Evolutionary conservation across 2,329 filamentous ascomycete species (phyloP).

Genomic region (Cercospora beticola): DNA sequence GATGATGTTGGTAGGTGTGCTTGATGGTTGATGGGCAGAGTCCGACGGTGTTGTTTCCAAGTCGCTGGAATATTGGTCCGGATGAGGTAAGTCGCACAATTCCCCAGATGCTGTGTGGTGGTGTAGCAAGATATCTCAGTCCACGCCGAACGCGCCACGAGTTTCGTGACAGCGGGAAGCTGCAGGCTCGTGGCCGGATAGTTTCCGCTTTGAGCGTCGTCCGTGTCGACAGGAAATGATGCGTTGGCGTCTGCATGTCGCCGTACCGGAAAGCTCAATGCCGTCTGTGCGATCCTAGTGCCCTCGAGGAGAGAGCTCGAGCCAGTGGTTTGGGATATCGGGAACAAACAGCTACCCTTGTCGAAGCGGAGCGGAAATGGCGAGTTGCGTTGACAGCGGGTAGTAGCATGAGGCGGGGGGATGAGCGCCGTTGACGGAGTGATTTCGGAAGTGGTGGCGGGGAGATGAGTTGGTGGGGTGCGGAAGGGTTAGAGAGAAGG

Average conservation of each 20-base stretch:
- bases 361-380: neutral
- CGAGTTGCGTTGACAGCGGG: slow-evolving; percentile 13
- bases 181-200: neutral
- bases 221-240: neutral
- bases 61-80: neutral
- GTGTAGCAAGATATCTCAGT: neutral
- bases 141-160: neutral
- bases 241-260: slow-evolving; percentile 10
- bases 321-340: slow-evolving; percentile 1
- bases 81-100: neutral
- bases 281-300: slow-evolving; percentile 7
- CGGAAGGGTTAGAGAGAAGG: neutral
- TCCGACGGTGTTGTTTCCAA: too few species aligned
- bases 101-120: neutral
- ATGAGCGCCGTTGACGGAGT: neutral
- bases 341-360: slow-evolving; percentile 8
- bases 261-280: neutral
- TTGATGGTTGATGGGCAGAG: too few species aligned
- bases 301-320: slow-evolving; percentile 1
- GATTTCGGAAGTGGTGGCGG: slow-evolving; percentile 3
- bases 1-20: too few species aligned
- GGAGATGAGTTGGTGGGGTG: slow-evolving; percentile 3
- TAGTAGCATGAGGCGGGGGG: slow-evolving; percentile 6
- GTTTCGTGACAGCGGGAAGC: slow-evolving; percentile 10
- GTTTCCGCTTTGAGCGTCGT: neutral